Conservation (phyloP, 495 filamentous ascomycete genomes). For the Neurospora sublineolata region DNA sequence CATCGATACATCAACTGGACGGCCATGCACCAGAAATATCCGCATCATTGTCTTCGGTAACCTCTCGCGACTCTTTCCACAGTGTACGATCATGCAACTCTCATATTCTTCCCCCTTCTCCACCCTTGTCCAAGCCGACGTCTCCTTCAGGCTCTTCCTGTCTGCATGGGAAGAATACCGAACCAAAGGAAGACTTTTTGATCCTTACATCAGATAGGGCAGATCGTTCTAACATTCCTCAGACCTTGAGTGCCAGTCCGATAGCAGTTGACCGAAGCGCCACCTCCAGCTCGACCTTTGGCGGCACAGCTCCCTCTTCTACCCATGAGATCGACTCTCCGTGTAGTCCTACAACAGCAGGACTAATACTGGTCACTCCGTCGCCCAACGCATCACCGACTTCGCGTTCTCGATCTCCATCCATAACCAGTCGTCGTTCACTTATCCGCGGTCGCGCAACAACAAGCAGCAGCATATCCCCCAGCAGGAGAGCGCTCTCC, state of each 20-base stretch:
- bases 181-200: conserved; percentile 1
- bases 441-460: conserved; percentile 19
- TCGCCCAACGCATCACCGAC: conserved; percentile 1
- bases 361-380: background rate
- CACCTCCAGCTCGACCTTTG: conserved; percentile 2
- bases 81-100: conserved; percentile 48
- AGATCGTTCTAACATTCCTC: conserved; percentile 25
- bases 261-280: background rate
- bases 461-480: conserved; percentile 28
- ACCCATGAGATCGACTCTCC: conserved; percentile 4
- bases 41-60: conserved; percentile 18
- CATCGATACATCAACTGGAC: background rate
- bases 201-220: conserved; percentile 32
- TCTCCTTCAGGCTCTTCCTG: conserved; percentile 29
- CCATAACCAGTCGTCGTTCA: conserved; percentile 4
- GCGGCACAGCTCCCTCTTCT: conserved; percentile 6
- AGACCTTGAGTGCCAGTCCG: conserved; percentile 6
- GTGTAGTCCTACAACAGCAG: conserved; percentile 5
- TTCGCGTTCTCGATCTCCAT: background rate
- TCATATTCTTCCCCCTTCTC: conserved; percentile 38
- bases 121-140: conserved; percentile 29
- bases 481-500: conserved; percentile 52
- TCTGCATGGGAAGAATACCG: conserved; percentile 19
- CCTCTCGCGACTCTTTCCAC: conserved; percentile 36
- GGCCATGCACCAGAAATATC: conserved; percentile 4